Conservation (phyloP, 2,329 filamentous ascomycete genomes). For the Balansia obtecta region DNA sequence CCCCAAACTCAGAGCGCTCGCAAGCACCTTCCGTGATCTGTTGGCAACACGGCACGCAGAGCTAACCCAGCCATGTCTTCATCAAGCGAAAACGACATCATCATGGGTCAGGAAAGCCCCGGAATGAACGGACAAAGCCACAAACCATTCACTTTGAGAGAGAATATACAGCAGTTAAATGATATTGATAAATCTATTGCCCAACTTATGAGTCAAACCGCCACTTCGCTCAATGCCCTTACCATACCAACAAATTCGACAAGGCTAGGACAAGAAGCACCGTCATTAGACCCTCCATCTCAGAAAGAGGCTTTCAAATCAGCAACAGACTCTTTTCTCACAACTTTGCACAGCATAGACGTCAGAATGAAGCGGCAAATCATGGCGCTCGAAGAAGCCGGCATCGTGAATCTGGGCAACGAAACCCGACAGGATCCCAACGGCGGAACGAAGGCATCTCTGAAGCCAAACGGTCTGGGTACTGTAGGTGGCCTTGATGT, state of each 20-base stretch:
- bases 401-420: constrained; percentile 47
- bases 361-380: constrained; percentile 56
- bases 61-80: constrained; percentile 15
- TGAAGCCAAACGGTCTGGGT: constrained; percentile 43
- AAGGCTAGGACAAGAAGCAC: constrained; percentile 9
- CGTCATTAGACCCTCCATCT: constrained; percentile 29
- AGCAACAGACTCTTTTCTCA: constrained; percentile 55
- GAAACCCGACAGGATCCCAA: constrained; percentile 20
- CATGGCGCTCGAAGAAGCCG: constrained; percentile 69
- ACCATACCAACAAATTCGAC: constrained; percentile 19
- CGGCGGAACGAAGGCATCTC: constrained; percentile 26
- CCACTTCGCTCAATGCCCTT: constrained; percentile 32
- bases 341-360: constrained; percentile 60
- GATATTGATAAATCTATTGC: constrained; percentile 55
- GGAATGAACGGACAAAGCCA: constrained; percentile 17
- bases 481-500: constrained; percentile 59
- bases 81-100: constrained; percentile 19
- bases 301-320: constrained; percentile 45
- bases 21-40: not conserved
- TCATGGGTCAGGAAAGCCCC: constrained; percentile 15
- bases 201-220: constrained; percentile 30
- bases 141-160: constrained; percentile 54
- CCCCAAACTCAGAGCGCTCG: not conserved
- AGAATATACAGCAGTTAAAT: constrained; percentile 70
- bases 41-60: not conserved